These are phyloP conservation scores for Silybum marianum DNA, from an alignment of 129 eudicot genomes.

Conservation along the genomic window DNA sequence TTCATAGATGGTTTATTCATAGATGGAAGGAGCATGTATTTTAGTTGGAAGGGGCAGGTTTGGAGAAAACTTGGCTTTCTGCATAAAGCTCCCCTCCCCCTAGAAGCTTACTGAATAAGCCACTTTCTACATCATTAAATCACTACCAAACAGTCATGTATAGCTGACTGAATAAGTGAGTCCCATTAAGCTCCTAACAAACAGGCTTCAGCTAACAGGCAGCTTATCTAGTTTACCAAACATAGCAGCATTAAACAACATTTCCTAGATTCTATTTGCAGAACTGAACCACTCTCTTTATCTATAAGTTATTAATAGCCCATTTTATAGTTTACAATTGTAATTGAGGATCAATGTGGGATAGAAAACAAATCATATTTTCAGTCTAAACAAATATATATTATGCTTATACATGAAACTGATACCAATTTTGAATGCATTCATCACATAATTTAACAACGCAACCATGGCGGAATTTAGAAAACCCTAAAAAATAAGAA, in stretches of 20 bases:
- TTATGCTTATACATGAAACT: neutral
- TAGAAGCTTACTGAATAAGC: too few relatives aligned
- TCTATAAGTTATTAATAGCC: neutral
- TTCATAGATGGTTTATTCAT: too few relatives aligned
- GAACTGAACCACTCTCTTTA: neutral
- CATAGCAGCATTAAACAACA: neutral
- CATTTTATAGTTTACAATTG: neutral
- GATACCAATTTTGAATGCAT: neutral
- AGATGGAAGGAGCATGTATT: too few relatives aligned
- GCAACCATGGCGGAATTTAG: neutral
- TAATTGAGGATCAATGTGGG: neutral
- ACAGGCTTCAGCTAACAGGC: too few relatives aligned
- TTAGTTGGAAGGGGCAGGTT: too few relatives aligned
- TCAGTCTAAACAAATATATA: neutral
- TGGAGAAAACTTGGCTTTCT: too few relatives aligned
- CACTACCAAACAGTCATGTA: too few relatives aligned
- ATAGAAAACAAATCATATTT: neutral
- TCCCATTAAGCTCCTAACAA: too few relatives aligned
- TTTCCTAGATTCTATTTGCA: neutral
- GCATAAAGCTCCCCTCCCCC: too few relatives aligned
- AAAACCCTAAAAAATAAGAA: constrained; percentile 10
- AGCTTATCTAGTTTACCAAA: neutral
- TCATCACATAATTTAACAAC: neutral
- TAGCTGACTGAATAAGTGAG: too few relatives aligned
- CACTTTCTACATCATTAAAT: too few relatives aligned